A percentile compares a stretch with the other conserved stretches of the same genome.
Conservation (phyloP, 345 rosid genomes). For the Salix viminalis region DNA sequence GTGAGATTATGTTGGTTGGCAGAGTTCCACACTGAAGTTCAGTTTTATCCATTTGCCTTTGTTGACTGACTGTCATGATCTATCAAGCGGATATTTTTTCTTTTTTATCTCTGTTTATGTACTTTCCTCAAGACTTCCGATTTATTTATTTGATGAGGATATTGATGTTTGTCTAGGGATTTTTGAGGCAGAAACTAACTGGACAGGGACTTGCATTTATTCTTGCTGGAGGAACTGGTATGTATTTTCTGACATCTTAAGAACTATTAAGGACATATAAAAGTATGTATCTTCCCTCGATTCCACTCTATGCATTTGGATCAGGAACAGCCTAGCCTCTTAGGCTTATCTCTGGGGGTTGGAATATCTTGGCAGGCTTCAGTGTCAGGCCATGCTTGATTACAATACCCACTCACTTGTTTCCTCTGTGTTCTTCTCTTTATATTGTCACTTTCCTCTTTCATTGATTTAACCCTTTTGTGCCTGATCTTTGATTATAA, state of each 20-base stretch:
- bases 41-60: background rate
- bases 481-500: background rate
- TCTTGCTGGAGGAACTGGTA: conserved; percentile 97
- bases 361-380: background rate
- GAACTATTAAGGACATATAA: background rate
- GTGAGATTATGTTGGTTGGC: conserved; percentile 30
- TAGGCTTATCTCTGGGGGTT: background rate
- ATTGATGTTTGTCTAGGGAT: conserved; percentile 48
- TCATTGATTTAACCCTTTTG: background rate
- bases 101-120: background rate
- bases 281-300: conserved; percentile 1
- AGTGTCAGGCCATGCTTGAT: background rate
- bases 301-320: background rate
- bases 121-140: background rate
- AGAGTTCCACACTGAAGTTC: background rate
- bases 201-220: conserved; percentile 98
- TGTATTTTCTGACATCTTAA: conserved; percentile 12
- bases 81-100: background rate
- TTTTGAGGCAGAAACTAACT: conserved; percentile 79
- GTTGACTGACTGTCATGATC: conserved; percentile 1
- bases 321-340: background rate
- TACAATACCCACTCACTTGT: background rate
- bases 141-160: conserved; percentile 7
- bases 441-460: background rate
- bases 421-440: background rate